A percentile compares a stretch with the other conserved stretches of the same genome.
Evolutionary conservation across 306 rosid genomes (phyloP).

Genomic region (Trichosanthes truncata): DNA sequence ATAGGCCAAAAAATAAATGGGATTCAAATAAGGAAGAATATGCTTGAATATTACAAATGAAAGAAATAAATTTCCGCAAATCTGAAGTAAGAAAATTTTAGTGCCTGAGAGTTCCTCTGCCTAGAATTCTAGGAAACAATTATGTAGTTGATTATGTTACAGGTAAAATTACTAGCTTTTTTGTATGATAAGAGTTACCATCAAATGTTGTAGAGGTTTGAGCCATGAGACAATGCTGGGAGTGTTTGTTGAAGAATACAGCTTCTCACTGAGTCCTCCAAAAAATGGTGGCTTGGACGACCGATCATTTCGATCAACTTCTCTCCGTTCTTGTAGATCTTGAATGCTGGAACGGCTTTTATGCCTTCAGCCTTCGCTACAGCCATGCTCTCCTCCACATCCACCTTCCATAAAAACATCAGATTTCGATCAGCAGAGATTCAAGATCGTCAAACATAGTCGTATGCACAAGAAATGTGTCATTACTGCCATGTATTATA

Average conservation of each 20-base stretch:
- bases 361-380: conserved; percentile 63
- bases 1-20: conserved; percentile 4
- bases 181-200: conserved; percentile 37
- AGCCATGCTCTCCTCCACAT: conserved; percentile 55
- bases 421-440: neutral
- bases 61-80: conserved; percentile 39
- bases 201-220: conserved; percentile 18
- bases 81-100: conserved; percentile 29
- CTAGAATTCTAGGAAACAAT: conserved; percentile 42
- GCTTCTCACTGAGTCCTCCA: conserved; percentile 68
- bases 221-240: conserved; percentile 14
- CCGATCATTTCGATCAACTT: conserved; percentile 73
- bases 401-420: conserved; percentile 41
- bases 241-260: conserved; percentile 30
- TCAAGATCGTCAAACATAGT: neutral
- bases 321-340: conserved; percentile 71
- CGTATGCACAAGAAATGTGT: neutral
- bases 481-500: neutral
- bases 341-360: conserved; percentile 60
- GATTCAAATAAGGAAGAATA: conserved; percentile 9
- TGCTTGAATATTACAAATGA: conserved; percentile 10
- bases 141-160: conserved; percentile 49
- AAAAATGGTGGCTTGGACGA: conserved; percentile 51
- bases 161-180: conserved; percentile 34
- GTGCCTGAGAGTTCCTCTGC: conserved; percentile 38